Percentiles rank a stretch among this genome's conserved stretches.
Evolutionary conservation across 2,329 filamentous ascomycete species (phyloP).

Genomic region (Aspergillus costaricaensis): DNA sequence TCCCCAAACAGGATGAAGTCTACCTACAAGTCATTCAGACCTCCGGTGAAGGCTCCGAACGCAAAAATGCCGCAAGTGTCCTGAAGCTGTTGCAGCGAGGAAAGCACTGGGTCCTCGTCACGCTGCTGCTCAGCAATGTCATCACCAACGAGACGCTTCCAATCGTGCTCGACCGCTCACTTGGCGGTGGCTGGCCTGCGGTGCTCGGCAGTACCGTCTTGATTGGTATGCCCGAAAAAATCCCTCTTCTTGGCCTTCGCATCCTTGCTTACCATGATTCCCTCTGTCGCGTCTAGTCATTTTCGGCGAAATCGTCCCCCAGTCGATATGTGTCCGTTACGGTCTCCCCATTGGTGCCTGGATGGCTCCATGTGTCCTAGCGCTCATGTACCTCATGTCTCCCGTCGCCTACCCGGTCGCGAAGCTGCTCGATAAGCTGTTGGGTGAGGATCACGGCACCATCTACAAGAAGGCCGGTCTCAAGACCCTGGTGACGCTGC

Average conservation of each 20-base stretch:
- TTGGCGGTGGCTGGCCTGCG: constrained; percentile 92
- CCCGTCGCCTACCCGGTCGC: constrained; percentile 93
- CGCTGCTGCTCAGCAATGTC: constrained; percentile 89
- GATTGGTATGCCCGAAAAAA: constrained; percentile 67
- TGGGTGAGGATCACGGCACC: constrained; percentile 93
- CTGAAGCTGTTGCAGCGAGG: constrained; percentile 77
- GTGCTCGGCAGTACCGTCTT: constrained; percentile 90
- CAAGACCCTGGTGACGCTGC: constrained; percentile 92
- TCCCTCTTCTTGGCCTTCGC: neutral
- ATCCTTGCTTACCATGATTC: constrained; percentile 4
- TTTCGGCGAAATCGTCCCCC: constrained; percentile 94
- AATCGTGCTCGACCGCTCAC: constrained; percentile 88
- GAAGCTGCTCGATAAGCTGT: constrained; percentile 87
- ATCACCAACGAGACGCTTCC: constrained; percentile 97
- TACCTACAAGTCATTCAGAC: constrained; percentile 93
- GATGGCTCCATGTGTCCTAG: constrained; percentile 84
- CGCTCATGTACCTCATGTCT: constrained; percentile 88
- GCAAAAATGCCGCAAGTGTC: constrained; percentile 80
- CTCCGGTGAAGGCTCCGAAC: constrained; percentile 81
- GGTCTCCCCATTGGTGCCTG: constrained; percentile 92
- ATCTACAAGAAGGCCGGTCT: constrained; percentile 97
- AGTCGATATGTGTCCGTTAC: constrained; percentile 94
- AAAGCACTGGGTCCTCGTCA: constrained; percentile 98
- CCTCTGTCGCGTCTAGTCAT: constrained; percentile 65
- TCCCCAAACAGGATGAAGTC: constrained; percentile 73